Base-by-base conservation (phyloP, 2,329 filamentous ascomycete species). In the Drechslerella stenobrocha region DNA sequence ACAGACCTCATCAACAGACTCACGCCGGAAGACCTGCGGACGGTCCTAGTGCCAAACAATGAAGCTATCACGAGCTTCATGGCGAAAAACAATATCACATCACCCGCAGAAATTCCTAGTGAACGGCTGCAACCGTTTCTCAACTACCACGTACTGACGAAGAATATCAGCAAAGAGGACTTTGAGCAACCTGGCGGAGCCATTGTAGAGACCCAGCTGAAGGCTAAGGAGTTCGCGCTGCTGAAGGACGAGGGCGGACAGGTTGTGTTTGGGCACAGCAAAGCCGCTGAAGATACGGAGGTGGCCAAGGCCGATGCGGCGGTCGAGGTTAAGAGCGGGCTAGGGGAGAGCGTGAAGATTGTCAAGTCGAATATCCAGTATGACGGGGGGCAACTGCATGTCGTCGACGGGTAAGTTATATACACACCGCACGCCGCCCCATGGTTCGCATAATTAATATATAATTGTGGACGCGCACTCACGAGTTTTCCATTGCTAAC, bases 351-450 rank as follows among this genome's bases (percentile, higher is more conserved):
- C 13, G 32, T 67, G 3, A 24, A 47, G 8, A 56, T 67, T 32
- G 55, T 67, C 18, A 56, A 55, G 45, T 11, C 55, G 13, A 51
- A 67, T 56, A 28, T 67, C 1, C 20, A 32, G 11, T 67, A 45
- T 18, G 53, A 67, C 11, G 18, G 44, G 8, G 63, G 63, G 7
- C 20, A 46, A 9, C 40, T 67, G 3, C 63, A 67, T 20, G 40
- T 67, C 22, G 50, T 67, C 26, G 63, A 67, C 37, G 63, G 63
- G 63, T 67, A 15, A 59, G 61, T 52, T 40, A 20, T 20, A 30
- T 30, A 13, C 11, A 5, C 28, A 30, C n/a, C 34, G 15, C 3
- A 13, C 34, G 11, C 34, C 18, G n/a, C 22, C 40, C 13, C 3
- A 3, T 4, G 15, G 34, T 15, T 13, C 6, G 30, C 13, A 32